These are phyloP conservation scores for Ganoderma boninense DNA, from an alignment of 1,284 basidiomycete genomes.

Conservation along the genomic window DNA sequence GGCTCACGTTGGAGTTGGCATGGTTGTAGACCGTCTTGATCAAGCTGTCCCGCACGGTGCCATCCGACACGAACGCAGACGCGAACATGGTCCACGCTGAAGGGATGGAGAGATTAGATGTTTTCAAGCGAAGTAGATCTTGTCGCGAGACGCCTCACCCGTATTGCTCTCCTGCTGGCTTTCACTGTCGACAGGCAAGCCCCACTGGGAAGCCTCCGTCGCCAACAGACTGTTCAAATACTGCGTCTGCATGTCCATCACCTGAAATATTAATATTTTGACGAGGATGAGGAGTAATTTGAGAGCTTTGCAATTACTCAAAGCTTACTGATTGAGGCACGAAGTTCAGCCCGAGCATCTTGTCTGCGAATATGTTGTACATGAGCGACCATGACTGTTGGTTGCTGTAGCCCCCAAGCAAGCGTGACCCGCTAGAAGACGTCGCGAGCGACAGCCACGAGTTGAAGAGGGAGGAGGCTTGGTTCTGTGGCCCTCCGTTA, in stretches of 20 bases:
- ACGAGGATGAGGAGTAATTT: too few species aligned
- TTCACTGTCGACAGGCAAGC: conserved; percentile 31
- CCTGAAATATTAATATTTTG: not conserved
- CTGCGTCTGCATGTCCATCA: conserved; percentile 18
- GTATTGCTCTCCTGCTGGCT: conserved; percentile 20
- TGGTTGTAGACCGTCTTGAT: conserved; percentile 35
- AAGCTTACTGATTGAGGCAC: conserved; percentile 33
- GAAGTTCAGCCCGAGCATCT: conserved; percentile 50
- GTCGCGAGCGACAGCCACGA: conserved; percentile 42
- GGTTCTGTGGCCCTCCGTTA: conserved; percentile 17
- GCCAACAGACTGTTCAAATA: conserved; percentile 20
- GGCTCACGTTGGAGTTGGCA: conserved; percentile 33
- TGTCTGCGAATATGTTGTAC: conserved; percentile 75
- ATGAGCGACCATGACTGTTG: conserved; percentile 62
- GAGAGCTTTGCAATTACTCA: not conserved
- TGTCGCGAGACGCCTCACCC: conserved; percentile 18
- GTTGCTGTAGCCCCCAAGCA: conserved; percentile 50
- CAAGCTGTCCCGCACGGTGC: conserved; percentile 30
- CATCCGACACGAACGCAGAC: conserved; percentile 34
- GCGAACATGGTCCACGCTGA: conserved; percentile 40
- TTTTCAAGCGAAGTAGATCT: not conserved
- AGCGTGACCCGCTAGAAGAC: conserved; percentile 47
- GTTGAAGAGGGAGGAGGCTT: conserved; percentile 33
- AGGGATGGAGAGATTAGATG: too few species aligned
- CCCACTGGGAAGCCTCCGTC: conserved; percentile 16